These are phyloP conservation scores for Clonostachys sp. DNA, from an alignment of 2,329 filamentous ascomycete genomes.

Conservation along the genomic window DNA sequence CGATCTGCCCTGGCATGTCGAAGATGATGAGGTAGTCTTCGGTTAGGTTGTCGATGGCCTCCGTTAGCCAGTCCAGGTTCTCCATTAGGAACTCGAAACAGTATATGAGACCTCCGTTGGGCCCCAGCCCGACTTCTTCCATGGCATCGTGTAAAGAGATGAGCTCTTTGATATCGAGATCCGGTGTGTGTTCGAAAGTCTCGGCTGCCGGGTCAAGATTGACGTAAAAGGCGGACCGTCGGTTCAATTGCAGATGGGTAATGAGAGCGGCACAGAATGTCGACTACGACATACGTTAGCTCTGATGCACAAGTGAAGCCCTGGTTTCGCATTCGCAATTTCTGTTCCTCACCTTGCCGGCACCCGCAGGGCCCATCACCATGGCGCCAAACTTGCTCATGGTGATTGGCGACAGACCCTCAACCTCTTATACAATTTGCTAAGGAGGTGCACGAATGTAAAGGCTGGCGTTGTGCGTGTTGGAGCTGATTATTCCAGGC, in stretches of 20 bases:
- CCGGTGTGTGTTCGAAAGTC: constrained; percentile 83
- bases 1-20: constrained; percentile 98
- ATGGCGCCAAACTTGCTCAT: constrained; percentile 96
- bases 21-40: constrained; percentile 98
- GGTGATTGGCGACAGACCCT: constrained; percentile 11
- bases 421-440: too few species aligned
- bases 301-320: constrained; percentile 9
- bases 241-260: constrained; percentile 84
- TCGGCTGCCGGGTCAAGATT: constrained; percentile 98
- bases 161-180: constrained; percentile 92
- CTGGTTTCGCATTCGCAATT: neutral
- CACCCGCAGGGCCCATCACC: constrained; percentile 93
- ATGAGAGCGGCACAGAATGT: constrained; percentile 95
- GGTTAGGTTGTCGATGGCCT: constrained; percentile 77
- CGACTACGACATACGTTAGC: constrained; percentile 46
- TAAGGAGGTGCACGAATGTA: too few species aligned
- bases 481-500: too few species aligned
- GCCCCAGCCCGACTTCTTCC: constrained; percentile 87
- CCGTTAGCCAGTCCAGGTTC: constrained; percentile 87
- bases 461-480: too few species aligned
- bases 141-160: constrained; percentile 94
- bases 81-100: constrained; percentile 96
- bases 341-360: constrained; percentile 69
- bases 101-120: constrained; percentile 91
- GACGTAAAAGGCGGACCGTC: constrained; percentile 94